These are phyloP conservation scores for Cydonia oblonga DNA, from an alignment of 331 rosid genomes.

Conservation along the genomic window DNA sequence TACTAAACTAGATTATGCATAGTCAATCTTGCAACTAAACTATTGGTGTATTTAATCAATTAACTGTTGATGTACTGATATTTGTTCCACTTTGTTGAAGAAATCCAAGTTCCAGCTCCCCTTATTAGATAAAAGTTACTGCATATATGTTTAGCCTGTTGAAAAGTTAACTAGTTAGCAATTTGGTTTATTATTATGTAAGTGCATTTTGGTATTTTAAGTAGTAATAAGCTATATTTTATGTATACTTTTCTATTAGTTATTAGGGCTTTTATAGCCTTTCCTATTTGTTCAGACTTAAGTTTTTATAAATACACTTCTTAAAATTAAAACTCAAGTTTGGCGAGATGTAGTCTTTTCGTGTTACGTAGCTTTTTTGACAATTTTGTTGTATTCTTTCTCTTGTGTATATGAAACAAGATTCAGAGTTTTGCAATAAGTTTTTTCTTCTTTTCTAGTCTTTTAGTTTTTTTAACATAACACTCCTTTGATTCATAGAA, in stretches of 20 bases:
- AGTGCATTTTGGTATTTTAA: too few species aligned
- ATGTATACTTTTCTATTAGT: background rate
- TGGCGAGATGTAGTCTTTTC: background rate
- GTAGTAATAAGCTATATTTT: too few species aligned
- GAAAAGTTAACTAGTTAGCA: too few species aligned
- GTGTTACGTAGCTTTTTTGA: too few species aligned
- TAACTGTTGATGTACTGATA: background rate
- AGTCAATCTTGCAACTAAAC: background rate
- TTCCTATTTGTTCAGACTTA: background rate
- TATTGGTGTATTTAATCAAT: background rate
- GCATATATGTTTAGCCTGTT: too few species aligned
- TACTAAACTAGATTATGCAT: too few species aligned
- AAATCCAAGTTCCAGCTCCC: too few species aligned
- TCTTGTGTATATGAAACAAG: background rate
- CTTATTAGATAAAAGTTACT: too few species aligned
- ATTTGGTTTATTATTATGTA: too few species aligned
- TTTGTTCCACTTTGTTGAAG: too few species aligned
- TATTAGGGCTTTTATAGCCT: background rate
- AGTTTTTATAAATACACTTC: too few species aligned
- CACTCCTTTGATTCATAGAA: background rate
- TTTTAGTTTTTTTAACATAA: too few species aligned
- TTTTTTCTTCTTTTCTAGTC: background rate
- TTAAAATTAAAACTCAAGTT: background rate
- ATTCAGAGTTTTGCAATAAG: background rate
- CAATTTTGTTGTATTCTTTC: background rate